A percentile compares a stretch with the other conserved stretches of the same genome.
phyloP scores from a whole-genome alignment of 2,329 filamentous ascomycete genomes.

The Penicillium sp. region DNA sequence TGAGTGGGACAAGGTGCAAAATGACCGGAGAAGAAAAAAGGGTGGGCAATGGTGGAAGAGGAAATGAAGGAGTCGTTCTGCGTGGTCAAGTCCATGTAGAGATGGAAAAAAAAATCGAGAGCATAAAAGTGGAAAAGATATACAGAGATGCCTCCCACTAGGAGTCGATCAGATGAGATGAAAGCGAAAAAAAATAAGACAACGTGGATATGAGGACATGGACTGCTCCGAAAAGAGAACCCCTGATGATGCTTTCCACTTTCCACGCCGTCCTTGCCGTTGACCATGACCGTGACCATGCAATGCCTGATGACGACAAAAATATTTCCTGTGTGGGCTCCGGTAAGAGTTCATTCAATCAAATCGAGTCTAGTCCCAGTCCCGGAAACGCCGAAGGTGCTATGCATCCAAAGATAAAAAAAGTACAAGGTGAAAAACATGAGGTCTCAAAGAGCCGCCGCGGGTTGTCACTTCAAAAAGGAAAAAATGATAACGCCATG shows the following conservation, averaged over 20 bases:
- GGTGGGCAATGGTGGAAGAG: constrained; percentile 1
- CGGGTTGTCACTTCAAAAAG: constrained; percentile 10
- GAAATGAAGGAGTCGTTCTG: constrained; percentile 7
- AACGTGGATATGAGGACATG: constrained; percentile 22
- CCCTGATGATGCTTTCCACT: constrained; percentile 33
- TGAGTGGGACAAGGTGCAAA: too few species aligned
- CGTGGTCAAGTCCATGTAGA: constrained; percentile 14
- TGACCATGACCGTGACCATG: constrained; percentile 30
- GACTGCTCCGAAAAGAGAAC: constrained; percentile 29
- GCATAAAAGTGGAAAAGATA: constrained; percentile 5
- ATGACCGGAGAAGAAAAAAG: constrained; percentile 5
- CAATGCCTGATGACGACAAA: constrained; percentile 30
- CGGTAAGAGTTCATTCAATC: constrained; percentile 30
- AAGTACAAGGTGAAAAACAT: constrained; percentile 22
- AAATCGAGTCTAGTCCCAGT: constrained; percentile 38
- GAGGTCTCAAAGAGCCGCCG: constrained; percentile 20
- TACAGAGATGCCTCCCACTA: too few species aligned
- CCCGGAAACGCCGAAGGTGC: constrained; percentile 38
- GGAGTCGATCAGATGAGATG: constrained; percentile 12
- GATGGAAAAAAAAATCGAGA: constrained; percentile 4
- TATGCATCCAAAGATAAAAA: constrained; percentile 37
- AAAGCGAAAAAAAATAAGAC: constrained; percentile 16
- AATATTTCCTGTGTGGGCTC: constrained; percentile 34
- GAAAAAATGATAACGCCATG: constrained; percentile 19
- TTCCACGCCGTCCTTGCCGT: constrained; percentile 29